Base-by-base conservation (phyloP, 306 rosid genomes). In the Vigna unguiculata region DNA sequence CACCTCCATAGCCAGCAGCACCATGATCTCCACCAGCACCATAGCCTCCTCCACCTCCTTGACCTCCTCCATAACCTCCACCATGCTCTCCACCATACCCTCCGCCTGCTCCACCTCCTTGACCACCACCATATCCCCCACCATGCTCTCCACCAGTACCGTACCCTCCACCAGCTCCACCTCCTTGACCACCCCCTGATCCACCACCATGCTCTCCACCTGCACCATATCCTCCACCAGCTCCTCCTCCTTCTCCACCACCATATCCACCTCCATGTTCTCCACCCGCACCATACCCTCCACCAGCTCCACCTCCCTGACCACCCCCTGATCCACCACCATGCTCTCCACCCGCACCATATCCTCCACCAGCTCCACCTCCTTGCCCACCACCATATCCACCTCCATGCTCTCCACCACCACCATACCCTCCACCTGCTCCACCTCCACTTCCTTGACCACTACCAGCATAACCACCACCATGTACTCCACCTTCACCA, bases 11-110 rank as follows among this genome's bases (percentile, higher is more conserved):
- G 0, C 84, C 88, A 25, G 30, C 30, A 25, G 30, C 30, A 28
- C 34, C 83, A 4, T 53, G 74, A 10, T 49, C 45, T 9, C 45
- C 45, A 40, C 43, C 89, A 9, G 80, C 87, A 34, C 84, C 77
- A 10, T 55, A 55, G 1, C 86, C 89, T 8, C 83, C 91, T 4
- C 87, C 89, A 49, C 69, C 80, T 55, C 84, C 84, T 9, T 71
- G 77, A 19, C 81, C 81, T 7, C 70, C 72, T 0, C 87, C 85
- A 84, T 88, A 83, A 10, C 19, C 65, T 14, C 20, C 65, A 14
- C 41, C 65, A 25, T 58, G 65, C 2, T 58, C 63, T 12, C 63
- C 63, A 13, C 38, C 12, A 58, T 9, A 75, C 79, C 63, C 63
- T 12, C 64, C 64, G 2, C 64, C 64, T 13, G 38, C 79, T 3